Evolutionary conservation across 495 filamentous ascomycete genomes (phyloP), one percentile per base, ranked within the genome.

Genomic region (Annulohypoxylon moriforme): DNA sequence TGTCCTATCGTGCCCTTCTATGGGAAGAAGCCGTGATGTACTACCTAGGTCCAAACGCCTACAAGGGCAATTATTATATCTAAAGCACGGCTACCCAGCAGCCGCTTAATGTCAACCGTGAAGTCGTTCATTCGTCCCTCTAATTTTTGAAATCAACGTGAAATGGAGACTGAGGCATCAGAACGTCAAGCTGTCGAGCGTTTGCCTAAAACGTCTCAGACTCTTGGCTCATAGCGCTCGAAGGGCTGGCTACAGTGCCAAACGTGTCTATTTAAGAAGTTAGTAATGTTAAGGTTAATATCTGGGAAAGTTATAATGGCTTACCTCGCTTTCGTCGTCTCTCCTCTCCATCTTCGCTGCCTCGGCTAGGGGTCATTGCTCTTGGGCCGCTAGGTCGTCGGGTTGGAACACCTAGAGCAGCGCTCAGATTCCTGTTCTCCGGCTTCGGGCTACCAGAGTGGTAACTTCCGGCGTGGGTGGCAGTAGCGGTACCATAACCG

Each of bases 201-300:
- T 73, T 71, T 57, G 40, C 62, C 80, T 83, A 88, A 68, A 86
- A 87, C 27, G 85, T 86, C 69, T 88, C 85, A 24, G 81, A 84
- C 61, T 87, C 85, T 58, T 82, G 83, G 64, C 76, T 78, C 20
- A 78, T 57, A 52, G 55, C 76, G 65, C 76, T 78, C 2, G 71
- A 66, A 36, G 76, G 71, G 33, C 82, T 85, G 27, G 75, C 79
- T 18, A 85, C 68, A 1, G 84, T 82, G 63, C 85, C 85, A 71
- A 87, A 88, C 22, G 85, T 88, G 77, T 88, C 85, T 88, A 49
- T 16, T 20, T 25, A 56, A 0, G 42, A 31, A n/a, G 22, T 60
- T 64, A 70, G 68, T 55, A 60, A 46, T 40, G 20, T 46, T n/a
- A 33, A 25, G 6, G 13, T 18, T 25, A n/a, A 25, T 25, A 9